Percentiles rank a stretch among this genome's conserved stretches.
Evolutionary conservation across 2,329 filamentous ascomycete genomes (phyloP).

Genomic region (Fonsecaea pedrosoi): DNA sequence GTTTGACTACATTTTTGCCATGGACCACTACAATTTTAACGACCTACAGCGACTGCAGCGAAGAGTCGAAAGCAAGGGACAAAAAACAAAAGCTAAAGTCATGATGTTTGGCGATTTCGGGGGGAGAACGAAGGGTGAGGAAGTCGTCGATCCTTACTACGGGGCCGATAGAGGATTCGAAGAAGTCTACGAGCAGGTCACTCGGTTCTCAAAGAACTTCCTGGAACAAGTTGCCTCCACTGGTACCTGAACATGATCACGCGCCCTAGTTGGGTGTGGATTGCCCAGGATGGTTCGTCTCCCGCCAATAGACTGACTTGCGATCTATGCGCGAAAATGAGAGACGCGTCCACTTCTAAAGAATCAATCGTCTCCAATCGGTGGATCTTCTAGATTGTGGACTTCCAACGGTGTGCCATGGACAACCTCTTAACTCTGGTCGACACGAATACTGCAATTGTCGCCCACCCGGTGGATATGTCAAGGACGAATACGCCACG

Average conservation of each 20-base stretch:
- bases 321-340: neutral
- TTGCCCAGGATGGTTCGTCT: neutral
- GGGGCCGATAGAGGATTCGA: slow-evolving; percentile 82
- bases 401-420: neutral
- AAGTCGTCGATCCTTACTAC: slow-evolving; percentile 90
- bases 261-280: neutral
- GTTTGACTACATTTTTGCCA: slow-evolving; percentile 94
- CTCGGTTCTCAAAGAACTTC: slow-evolving; percentile 78
- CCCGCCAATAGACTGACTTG: neutral
- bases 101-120: slow-evolving; percentile 88
- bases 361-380: neutral
- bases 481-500: neutral
- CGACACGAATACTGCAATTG: neutral
- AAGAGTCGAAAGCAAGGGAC: slow-evolving; percentile 47
- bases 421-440: neutral
- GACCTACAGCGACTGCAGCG: slow-evolving; percentile 58
- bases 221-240: slow-evolving; percentile 63
- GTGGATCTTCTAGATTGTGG: neutral
- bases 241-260: neutral
- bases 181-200: slow-evolving; percentile 81
- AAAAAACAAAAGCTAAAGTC: slow-evolving; percentile 58
- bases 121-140: slow-evolving; percentile 64
- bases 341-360: neutral
- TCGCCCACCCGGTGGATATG: neutral
- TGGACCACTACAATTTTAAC: slow-evolving; percentile 84